Evolutionary conservation across 2,329 filamentous ascomycete genomes (phyloP).

Genomic region (Aspergillus unguis): DNA sequence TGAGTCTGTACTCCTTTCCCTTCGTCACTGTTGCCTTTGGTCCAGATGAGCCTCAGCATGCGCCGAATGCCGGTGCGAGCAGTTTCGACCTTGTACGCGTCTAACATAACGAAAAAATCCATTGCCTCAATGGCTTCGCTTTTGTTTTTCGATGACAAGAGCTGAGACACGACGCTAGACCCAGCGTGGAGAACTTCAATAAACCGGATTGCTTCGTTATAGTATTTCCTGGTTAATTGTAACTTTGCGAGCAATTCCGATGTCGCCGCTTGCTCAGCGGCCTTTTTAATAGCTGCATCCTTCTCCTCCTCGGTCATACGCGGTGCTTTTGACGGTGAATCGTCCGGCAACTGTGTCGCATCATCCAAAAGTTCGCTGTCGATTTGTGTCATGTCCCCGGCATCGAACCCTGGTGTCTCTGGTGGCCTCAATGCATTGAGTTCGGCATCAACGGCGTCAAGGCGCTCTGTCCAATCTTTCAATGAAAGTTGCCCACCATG

Average conservation of each 20-base stretch:
- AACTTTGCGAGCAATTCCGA: slow-evolving; percentile 84
- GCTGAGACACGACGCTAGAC: slow-evolving; percentile 75
- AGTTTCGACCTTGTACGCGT: slow-evolving; percentile 93
- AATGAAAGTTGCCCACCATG: slow-evolving; percentile 82
- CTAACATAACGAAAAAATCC: slow-evolving; percentile 93
- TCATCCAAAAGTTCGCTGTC: slow-evolving; percentile 81
- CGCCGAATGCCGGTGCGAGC: slow-evolving; percentile 88
- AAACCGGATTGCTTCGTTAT: slow-evolving; percentile 88
- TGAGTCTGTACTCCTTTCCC: slow-evolving; percentile 97
- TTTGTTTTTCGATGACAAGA: slow-evolving; percentile 93
- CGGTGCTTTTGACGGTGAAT: slow-evolving; percentile 62
- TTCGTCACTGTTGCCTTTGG: slow-evolving; percentile 98
- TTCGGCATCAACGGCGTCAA: slow-evolving; percentile 80
- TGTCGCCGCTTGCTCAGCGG: slow-evolving; percentile 81
- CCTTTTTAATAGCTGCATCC: slow-evolving; percentile 69
- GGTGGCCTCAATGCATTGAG: slow-evolving; percentile 75
- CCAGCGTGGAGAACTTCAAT: slow-evolving; percentile 86
- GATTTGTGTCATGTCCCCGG: slow-evolving; percentile 64
- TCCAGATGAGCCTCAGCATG: slow-evolving; percentile 98
- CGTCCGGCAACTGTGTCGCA: slow-evolving; percentile 70
- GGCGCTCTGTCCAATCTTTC: slow-evolving; percentile 78
- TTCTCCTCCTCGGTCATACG: slow-evolving; percentile 78
- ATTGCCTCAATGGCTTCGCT: slow-evolving; percentile 98
- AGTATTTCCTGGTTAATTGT: slow-evolving; percentile 84
- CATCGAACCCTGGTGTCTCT: slow-evolving; percentile 68